Evolutionary conservation across 75 land plant genomes (phyloP).

Genomic region (Pseudotsuga menziesii): DNA sequence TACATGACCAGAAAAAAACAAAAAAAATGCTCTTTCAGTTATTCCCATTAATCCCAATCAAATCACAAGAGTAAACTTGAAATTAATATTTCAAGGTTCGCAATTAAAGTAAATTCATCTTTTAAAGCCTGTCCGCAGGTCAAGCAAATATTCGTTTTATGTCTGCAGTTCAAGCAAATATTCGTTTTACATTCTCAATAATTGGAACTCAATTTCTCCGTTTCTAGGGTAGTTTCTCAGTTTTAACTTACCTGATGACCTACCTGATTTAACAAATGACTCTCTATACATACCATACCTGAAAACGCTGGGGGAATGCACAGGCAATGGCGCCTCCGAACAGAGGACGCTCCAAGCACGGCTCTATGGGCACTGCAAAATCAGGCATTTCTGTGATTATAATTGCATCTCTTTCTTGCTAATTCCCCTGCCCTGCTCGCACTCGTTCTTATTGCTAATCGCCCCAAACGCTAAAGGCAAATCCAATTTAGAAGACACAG

Average conservation of each 20-base stretch:
- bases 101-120: neutral
- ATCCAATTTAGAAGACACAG: too few species aligned
- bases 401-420: too few species aligned
- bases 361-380: slow-evolving; percentile 19
- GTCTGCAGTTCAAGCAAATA: neutral
- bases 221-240: neutral
- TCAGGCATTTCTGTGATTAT: neutral
- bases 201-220: neutral
- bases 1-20: slow-evolving; percentile 8
- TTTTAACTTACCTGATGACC: neutral
- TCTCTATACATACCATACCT: slow-evolving; percentile 28
- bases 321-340: slow-evolving; percentile 63
- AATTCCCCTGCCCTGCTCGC: too few species aligned
- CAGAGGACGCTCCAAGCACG: slow-evolving; percentile 27
- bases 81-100: neutral
- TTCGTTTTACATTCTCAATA: neutral
- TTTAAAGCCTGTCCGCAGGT: neutral
- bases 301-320: slow-evolving; percentile 52
- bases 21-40: neutral
- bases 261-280: neutral
- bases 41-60: neutral
- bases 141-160: neutral
- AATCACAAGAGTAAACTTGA: neutral
- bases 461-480: too few species aligned
- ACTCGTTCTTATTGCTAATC: too few species aligned